Percentiles rank a stretch among this genome's conserved stretches.
Conservation (phyloP, 176 grass and related monocot genomes). For the Pontederia paniculata region DNA sequence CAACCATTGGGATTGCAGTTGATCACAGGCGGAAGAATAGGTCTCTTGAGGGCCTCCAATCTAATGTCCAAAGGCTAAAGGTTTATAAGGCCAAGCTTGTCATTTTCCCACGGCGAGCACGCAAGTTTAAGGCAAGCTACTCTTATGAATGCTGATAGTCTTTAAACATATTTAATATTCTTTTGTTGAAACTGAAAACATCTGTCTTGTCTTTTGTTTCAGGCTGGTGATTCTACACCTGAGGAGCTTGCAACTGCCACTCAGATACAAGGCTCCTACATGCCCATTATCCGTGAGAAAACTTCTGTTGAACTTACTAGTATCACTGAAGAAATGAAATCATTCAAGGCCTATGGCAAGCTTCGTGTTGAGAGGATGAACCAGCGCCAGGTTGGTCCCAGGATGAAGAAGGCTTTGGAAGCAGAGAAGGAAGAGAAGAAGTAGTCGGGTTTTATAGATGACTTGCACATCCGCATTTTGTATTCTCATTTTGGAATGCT, state of each 20-base stretch:
- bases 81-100: slow-evolving; percentile 76
- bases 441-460: slow-evolving; percentile 21
- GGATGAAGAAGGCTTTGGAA: slow-evolving; percentile 58
- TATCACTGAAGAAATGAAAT: slow-evolving; percentile 71
- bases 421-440: slow-evolving; percentile 79
- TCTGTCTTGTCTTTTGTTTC: too few relatives aligned
- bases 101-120: slow-evolving; percentile 64
- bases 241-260: slow-evolving; percentile 69
- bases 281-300: slow-evolving; percentile 56
- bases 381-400: slow-evolving; percentile 40
- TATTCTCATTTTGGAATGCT: too few relatives aligned
- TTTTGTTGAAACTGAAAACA: too few relatives aligned
- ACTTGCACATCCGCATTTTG: too few relatives aligned
- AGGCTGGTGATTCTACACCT: slow-evolving; percentile 75
- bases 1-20: slow-evolving; percentile 67
- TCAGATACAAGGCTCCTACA: slow-evolving; percentile 63
- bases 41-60: slow-evolving; percentile 57
- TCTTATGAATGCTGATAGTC: too few relatives aligned
- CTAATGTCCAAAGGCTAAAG: slow-evolving; percentile 61
- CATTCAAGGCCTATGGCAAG: slow-evolving; percentile 62
- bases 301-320: slow-evolving; percentile 47
- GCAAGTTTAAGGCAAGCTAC: slow-evolving; percentile 86
- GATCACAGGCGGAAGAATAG: slow-evolving; percentile 75
- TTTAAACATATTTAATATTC: too few relatives aligned
- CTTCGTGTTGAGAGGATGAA: slow-evolving; percentile 65